These are phyloP conservation scores for Chrysosporium keratinophilum DNA, from an alignment of 2,329 filamentous ascomycete species.

Conservation along the genomic window DNA sequence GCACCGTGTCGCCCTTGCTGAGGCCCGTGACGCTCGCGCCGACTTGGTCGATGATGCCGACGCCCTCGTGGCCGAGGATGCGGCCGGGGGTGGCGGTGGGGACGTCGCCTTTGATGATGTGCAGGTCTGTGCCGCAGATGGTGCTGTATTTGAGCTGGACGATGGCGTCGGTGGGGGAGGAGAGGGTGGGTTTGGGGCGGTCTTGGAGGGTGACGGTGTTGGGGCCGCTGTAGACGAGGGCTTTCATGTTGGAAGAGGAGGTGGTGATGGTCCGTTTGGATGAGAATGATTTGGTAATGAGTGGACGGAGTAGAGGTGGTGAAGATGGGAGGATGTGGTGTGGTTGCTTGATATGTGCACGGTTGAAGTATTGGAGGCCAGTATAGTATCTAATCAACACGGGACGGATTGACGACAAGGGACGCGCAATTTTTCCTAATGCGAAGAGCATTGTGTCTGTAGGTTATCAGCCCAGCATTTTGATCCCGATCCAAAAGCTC, in stretches of 20 bases:
- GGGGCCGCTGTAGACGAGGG: conserved; percentile 36
- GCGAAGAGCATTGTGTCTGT: neutral
- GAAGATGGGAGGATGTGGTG: neutral
- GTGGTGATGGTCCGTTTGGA: neutral
- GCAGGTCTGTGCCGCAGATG: conserved; percentile 48
- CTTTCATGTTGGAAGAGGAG: conserved; percentile 34
- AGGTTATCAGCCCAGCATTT: too few relatives aligned
- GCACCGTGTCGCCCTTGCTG: conserved; percentile 42
- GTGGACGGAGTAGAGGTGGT: neutral
- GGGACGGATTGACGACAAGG: neutral
- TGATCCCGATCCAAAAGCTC: too few relatives aligned
- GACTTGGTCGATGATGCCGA: conserved; percentile 40
- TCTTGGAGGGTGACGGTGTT: conserved; percentile 33
- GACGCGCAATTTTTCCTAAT: neutral
- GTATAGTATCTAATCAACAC: neutral
- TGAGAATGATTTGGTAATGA: neutral
- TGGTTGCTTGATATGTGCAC: neutral
- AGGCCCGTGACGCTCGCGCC: conserved; percentile 40
- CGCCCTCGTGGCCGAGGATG: conserved; percentile 46
- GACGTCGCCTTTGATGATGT: conserved; percentile 47
- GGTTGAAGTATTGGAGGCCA: neutral
- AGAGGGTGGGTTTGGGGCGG: conserved; percentile 35
- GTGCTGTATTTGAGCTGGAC: conserved; percentile 41
- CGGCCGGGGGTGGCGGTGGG: conserved; percentile 38
- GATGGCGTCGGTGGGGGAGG: conserved; percentile 40